Evolutionary conservation across 31 red algal genomes (phyloP), one percentile per base, ranked within the genome.

Genomic region (Bonnemaisonia californica): DNA sequence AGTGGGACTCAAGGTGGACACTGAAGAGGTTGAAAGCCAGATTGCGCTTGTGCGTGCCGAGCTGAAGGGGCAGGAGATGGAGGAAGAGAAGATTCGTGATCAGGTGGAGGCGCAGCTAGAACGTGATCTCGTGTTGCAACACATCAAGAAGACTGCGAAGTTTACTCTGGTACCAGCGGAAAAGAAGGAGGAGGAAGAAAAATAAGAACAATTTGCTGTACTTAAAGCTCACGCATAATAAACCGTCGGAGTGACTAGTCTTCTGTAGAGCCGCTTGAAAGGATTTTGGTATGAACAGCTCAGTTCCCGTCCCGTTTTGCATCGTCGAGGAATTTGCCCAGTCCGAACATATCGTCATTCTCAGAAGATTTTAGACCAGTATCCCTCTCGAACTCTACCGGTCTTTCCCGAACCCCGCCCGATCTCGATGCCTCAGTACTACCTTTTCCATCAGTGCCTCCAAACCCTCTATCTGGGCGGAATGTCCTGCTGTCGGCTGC

Each of bases 381-480:
- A 38, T 96, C 94, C 26, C 86, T 77, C 48, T 92, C 89, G 77
- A 96, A 96, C 60, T 96, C 88, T 26, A 96, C 94, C 5, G 89
- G 89, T 70, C 86, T 78, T 33, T 84, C 83, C 41, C 86, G 70
- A 38, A 57, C 74, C 2, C 78, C 63, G 18, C 38, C 72, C 36
- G 77, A 2, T 18, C 54, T 21, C 23, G 69, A 54, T 37, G 57
- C 75, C 9, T 51, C 70, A 16, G 18, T 35, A 16, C 45, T 16
- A 11, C 45, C 45, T 26, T 69, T 55, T 16, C 55, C 80, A 27
- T 60, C 77, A 36, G 27, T 51, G 31, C 58, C 69, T 22, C 79
- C 69, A 40, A 65, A 65, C n/a, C 42, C 73, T 29, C 63, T 63
- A 54, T 69, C 71, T 47, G 69, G 61, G 3, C 69, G 56, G 32